Evolutionary conservation across 2,329 filamentous ascomycete genomes (phyloP), one percentile per base, ranked within the genome.

Genomic region (Fusarium burgessii): DNA sequence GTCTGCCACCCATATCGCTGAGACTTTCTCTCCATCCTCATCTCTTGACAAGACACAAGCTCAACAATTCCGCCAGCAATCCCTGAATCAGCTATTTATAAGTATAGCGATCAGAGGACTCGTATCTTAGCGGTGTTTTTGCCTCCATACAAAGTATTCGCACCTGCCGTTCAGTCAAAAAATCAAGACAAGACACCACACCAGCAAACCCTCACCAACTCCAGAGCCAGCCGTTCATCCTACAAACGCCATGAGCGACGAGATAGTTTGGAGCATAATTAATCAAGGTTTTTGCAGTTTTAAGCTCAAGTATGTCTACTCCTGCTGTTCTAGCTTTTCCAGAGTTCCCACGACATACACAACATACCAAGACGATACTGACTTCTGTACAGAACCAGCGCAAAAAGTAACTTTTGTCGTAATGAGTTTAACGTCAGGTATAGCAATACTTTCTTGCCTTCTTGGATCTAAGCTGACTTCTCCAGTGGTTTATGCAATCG

Each of bases 191-290:
- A 25, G 46, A 50, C 46, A 35, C 20, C 18, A 29, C 18, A 23
- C 10, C 36, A 29, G 10, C 33, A 23, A 17, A 42, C 17, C 12
- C 54, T 9, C 23, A 20, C 13, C 42, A 49, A 43, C 38, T 27
- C 20, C 38, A 43, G 51, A n/a, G 32, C 45, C 10, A 15, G 27
- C 25, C 15, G 29, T 10, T 15, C 27, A 29, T 29, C 29, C 29
- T 29, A 29, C 29, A 8, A 29, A 8, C 10, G 29, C 29, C 29
- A 29, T 33, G 35, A 18, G 33, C 40, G 12, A 98, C 86, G 95
- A 98, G 83, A 97, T 98, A 73, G 92, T 98, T 71, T 99, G 96
- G 96, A 91, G 95, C 81, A 93, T 98, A 62, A 97, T 98, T 75
- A 97, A 97, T 83, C 93, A 96, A 83, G 93, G 95, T 79, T 97